phyloP scores from a whole-genome alignment of 352 stramenopile species.

The Halophytophthora batemanensis region DNA sequence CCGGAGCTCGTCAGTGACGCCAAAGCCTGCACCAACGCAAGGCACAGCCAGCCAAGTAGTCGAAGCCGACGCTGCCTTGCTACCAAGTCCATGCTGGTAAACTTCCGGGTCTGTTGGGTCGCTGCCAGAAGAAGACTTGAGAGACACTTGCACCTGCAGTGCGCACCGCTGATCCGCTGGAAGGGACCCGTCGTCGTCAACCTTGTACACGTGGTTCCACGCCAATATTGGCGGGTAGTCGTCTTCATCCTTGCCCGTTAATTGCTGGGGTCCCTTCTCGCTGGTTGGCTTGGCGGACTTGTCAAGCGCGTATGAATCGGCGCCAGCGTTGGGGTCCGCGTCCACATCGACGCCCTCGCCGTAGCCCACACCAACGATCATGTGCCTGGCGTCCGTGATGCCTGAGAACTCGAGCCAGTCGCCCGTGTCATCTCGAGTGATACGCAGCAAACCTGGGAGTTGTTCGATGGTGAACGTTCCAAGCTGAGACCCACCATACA shows the following conservation, averaged over 20 bases:
- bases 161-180: conserved; percentile 35
- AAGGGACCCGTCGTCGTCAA: conserved; percentile 21
- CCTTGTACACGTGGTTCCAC: conserved; percentile 43
- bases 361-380: conserved; percentile 37
- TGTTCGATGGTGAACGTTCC: conserved; percentile 72
- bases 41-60: conserved; percentile 39
- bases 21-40: conserved; percentile 62
- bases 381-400: conserved; percentile 38
- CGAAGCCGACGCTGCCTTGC: conserved; percentile 10
- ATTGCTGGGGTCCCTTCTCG: conserved; percentile 4
- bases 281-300: conserved; percentile 8
- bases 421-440: conserved; percentile 58
- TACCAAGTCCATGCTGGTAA: conserved; percentile 5
- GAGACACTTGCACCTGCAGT: conserved; percentile 28
- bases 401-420: conserved; percentile 68
- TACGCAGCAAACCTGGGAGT: conserved; percentile 43
- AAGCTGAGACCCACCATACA: conserved; percentile 55
- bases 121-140: conserved; percentile 7
- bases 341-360: conserved; percentile 16
- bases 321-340: conserved; percentile 9
- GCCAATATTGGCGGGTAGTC: conserved; percentile 35
- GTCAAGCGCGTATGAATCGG: conserved; percentile 29
- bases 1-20: conserved; percentile 32
- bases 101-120: conserved; percentile 16
- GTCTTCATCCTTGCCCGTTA: conserved; percentile 13